Base-by-base conservation (phyloP, 169 alveolate genomes). In the Plasmodium coatneyi region DNA sequence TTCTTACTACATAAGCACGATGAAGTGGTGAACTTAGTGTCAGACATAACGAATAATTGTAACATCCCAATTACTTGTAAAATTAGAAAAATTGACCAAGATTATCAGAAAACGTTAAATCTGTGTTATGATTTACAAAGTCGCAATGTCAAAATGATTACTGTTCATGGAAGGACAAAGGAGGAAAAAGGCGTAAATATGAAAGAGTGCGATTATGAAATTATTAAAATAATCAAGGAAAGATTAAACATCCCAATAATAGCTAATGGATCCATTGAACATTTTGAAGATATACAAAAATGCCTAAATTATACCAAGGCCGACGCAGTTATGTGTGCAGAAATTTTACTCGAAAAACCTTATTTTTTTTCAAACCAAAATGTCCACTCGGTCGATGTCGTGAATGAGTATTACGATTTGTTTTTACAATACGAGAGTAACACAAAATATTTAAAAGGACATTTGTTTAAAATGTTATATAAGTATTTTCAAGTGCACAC, bases 211-310 rank as follows among this genome's bases (percentile, higher is more conserved):
- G 97, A 96, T 76, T 96, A 96, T 96, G 97, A 96, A 72, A 97
- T 98, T 66, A 97, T 98, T 22, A 97, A 94, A 90, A 97, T 96
- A 66, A 95, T 98, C 9, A 98, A 98, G 92, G 95, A 97, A 79
- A 90, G 97, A 60, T 94, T 97, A 79, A 92, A 93, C 34, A 97
- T 98, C 66, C 99, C 99, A 19, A 97, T 98, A 71, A 97, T 98
- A 78, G 99, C 99, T 43, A 98, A 98, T 96, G 99, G 99, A n/a
- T 99, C 99, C 19, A 96, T 98, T 52, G 97, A 94, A 49, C 78
- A 93, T 25, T 97, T 94, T 84, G 98, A 97, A 56, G 99, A 98
- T 93, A 96, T 97, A 28, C 84, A 93, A 71, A 96, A 95, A 80
- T 97, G 99, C 71, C 90, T 98, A 49, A 98, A 97, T 71, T 97